Evolutionary conservation across 352 stramenopile species (phyloP), one percentile per base, ranked within the genome.

Genomic region (Blastocystis sp.): DNA sequence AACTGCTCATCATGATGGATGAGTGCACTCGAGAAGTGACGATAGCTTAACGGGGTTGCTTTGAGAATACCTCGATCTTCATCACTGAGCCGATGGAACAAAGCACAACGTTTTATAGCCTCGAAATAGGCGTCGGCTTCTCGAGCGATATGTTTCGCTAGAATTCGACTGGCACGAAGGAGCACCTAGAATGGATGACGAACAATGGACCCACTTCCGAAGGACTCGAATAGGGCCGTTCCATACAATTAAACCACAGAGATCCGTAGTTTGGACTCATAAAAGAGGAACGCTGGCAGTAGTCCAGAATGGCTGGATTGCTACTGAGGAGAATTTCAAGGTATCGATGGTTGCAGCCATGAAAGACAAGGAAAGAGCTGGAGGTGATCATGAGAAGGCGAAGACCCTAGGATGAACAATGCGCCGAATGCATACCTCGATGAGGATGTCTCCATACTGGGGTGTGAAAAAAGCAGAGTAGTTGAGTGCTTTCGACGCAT

Each of bases 381-480:
- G 44, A 64, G 9, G 48, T 29, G 24, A 81, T 36, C 69, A 81
- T 81, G n/a, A 64, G 49, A 7, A 81, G 53, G 40, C 69, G 69
- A 65, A 81, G 61, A 11, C 69, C 69, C 69, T 81, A 21, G 18
- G 51, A 1, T 16, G 32, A 1, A 51, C 24, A 14, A 14, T 3
- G 1, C 18, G 7, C 11, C 6, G 3, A 21, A 86, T n/a, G 24
- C n/a, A 18, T 73, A 88, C 53, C 84, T 95, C 92, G 34, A 95
- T 88, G 87, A 95, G 94, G 59, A 89, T 91, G 86, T 95, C 92
- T 36, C 92, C 92, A 78, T 94, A 96, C 84, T 95, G 92, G 46
- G 92, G 92, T 8, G 92, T 96, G 87, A 96, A 96, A 85, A 91
- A 90, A 49, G 92, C 91, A 38, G 92, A 92, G 90, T 95, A 96